These are phyloP conservation scores for Kwoniella sp. DNA, from an alignment of 768 basidiomycete genomes.

Conservation along the genomic window DNA sequence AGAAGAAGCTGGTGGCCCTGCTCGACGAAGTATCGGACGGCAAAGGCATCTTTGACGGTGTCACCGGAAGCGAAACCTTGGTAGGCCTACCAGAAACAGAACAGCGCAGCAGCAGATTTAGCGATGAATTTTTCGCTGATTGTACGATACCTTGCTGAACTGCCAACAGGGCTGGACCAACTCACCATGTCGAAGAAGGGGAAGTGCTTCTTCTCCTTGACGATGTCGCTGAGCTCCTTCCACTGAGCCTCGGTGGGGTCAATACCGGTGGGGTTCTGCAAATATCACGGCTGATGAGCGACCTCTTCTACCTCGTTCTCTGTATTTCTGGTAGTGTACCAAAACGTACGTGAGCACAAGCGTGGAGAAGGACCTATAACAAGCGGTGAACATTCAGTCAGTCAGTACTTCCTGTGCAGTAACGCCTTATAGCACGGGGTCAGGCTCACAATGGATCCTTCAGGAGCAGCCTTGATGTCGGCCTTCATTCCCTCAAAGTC, in stretches of 20 bases:
- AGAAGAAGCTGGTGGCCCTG: slow-evolving; percentile 88
- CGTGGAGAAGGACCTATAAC: slow-evolving; percentile 73
- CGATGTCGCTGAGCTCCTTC: slow-evolving; percentile 81
- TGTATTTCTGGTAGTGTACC: background rate
- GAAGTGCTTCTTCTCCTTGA: slow-evolving; percentile 85
- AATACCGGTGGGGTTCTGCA: slow-evolving; percentile 96
- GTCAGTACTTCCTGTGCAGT: background rate
- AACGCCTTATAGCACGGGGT: too few species aligned
- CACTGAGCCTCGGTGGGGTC: slow-evolving; percentile 94
- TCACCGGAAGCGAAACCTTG: slow-evolving; percentile 97
- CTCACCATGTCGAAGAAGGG: slow-evolving; percentile 93
- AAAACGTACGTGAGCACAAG: slow-evolving; percentile 67
- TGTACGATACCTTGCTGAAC: too few species aligned
- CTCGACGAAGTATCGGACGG: slow-evolving; percentile 88
- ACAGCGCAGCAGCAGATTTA: slow-evolving; percentile 8
- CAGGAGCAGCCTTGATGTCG: slow-evolving; percentile 73
- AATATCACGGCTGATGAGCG: background rate
- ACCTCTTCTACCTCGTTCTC: background rate
- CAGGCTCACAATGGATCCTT: slow-evolving; percentile 67
- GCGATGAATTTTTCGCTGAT: background rate
- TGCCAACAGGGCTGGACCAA: background rate
- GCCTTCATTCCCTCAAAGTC: slow-evolving; percentile 88
- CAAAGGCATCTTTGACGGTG: slow-evolving; percentile 86
- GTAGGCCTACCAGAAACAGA: slow-evolving; percentile 68
- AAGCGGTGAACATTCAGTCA: background rate